Conservation (phyloP, 2,329 filamentous ascomycete species). For the Tothia fuscella region DNA sequence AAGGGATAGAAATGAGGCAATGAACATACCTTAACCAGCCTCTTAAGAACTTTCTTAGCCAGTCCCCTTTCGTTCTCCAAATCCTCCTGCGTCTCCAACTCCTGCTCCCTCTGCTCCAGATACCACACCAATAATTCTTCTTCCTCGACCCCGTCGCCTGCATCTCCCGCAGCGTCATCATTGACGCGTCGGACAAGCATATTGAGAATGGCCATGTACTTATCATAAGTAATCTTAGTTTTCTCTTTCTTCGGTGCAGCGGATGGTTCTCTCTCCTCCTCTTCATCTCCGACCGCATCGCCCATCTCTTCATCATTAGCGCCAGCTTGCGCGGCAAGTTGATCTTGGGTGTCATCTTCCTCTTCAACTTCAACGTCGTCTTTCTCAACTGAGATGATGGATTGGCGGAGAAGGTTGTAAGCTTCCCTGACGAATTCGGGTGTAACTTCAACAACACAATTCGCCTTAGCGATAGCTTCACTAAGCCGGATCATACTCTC, state of each 20-base stretch:
- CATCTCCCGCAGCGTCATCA: conserved; percentile 57
- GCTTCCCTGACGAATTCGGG: conserved; percentile 82
- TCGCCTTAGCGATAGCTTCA: conserved; percentile 96
- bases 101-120: conserved; percentile 77
- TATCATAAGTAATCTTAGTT: conserved; percentile 89
- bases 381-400: conserved; percentile 95
- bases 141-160: conserved; percentile 73
- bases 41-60: conserved; percentile 76
- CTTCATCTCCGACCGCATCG: conserved; percentile 35
- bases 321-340: conserved; percentile 36
- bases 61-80: conserved; percentile 62
- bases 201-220: conserved; percentile 86
- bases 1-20: no score
- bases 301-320: conserved; percentile 29
- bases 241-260: conserved; percentile 40
- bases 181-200: conserved; percentile 70
- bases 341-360: conserved; percentile 48
- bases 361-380: conserved; percentile 90
- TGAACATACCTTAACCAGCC: conserved; percentile 78
- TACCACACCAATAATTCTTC: conserved; percentile 81
- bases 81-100: conserved; percentile 70
- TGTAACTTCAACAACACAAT: conserved; percentile 84
- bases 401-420: conserved; percentile 80
- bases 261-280: conserved; percentile 21
- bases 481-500: conserved; percentile 92